Evolutionary conservation across 306 rosid genomes (phyloP).

Genomic region (Malus domestica): DNA sequence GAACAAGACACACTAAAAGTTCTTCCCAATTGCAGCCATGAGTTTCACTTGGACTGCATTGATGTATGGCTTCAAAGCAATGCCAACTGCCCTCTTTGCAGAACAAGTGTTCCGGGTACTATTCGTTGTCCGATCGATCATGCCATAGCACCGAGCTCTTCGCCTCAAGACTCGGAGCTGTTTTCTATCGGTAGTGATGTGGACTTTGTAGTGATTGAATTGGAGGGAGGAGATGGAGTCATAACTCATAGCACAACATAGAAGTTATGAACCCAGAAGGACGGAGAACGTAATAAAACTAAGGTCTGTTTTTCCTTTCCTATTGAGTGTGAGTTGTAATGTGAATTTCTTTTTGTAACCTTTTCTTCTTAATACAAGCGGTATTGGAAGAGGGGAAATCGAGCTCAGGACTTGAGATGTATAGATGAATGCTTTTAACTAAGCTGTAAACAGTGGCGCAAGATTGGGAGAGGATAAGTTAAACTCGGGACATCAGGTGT

Average conservation of each 20-base stretch:
- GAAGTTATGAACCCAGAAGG: background rate
- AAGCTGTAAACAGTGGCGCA: background rate
- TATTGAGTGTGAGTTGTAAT: background rate
- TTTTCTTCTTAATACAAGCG: background rate
- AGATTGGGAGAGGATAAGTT: background rate
- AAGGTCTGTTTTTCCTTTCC: background rate
- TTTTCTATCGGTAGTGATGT: slow-evolving; percentile 53
- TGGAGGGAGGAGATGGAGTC: slow-evolving; percentile 37
- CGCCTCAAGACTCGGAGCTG: slow-evolving; percentile 60
- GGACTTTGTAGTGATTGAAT: slow-evolving; percentile 67
- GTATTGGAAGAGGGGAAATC: background rate
- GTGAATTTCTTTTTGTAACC: background rate
- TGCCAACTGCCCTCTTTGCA: slow-evolving; percentile 62
- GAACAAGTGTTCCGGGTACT: slow-evolving; percentile 43
- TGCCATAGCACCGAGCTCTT: slow-evolving; percentile 65
- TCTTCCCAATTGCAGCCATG: slow-evolving; percentile 52
- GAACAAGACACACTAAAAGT: slow-evolving; percentile 39
- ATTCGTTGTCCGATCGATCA: slow-evolving; percentile 26
- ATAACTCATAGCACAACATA: background rate
- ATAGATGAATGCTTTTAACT: background rate
- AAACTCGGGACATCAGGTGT: background rate
- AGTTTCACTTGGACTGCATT: slow-evolving; percentile 64
- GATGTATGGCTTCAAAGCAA: slow-evolving; percentile 59
- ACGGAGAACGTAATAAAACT: background rate
- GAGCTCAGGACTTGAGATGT: background rate